Evolutionary conservation across 1,284 basidiomycete genomes (phyloP), one percentile per base, ranked within the genome.

Genomic region (Puccinia polysora): DNA sequence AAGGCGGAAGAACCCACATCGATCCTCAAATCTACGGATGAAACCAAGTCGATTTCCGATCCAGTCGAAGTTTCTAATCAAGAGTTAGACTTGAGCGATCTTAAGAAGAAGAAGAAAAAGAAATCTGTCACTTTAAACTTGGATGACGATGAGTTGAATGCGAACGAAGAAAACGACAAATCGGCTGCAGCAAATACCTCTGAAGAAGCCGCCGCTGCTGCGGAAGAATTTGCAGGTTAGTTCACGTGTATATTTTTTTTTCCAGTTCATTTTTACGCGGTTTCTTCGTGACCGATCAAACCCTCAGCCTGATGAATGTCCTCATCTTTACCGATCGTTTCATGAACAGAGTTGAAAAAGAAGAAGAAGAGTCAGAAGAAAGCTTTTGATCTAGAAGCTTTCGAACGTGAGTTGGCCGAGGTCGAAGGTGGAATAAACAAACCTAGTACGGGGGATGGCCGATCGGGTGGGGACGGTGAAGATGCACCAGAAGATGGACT

Each of bases 381-480:
- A 32, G 78, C 77, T 2, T 78, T 80, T 65, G 79, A 80, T 71
- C 75, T 80, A n/a, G 79, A 80, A 64, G 79, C 78, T 40, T 80
- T 80, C 60, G 79, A 80, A 65, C 79, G 79, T 75, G 79, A 80
- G 73, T 77, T 80, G 18, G 70, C 70, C 1, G 70, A 72, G 58
- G 70, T 72, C 12, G 70, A 72, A 30, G 56, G 52, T 28, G 68
- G 36, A 47, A 55, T 52, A 14, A 38, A 23, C 20, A 63, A 63
- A 34, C 55, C 68, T 25, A 52, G 25, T 20, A 34, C 81, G 1
- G 83, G 81, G 14, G 87, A 89, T 76, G 85, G 84, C 2, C 89
- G 91, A 65, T 84, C 91, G 5, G 91, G 89, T 2, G 91, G 92
- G 8, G 89, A 94, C 82, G 88, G 89, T 76, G 91, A 91, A 76